A percentile compares a stretch with the other conserved stretches of the same genome.
phyloP scores from a whole-genome alignment of 2,329 filamentous ascomycete species.

The Neonectria punicea region DNA sequence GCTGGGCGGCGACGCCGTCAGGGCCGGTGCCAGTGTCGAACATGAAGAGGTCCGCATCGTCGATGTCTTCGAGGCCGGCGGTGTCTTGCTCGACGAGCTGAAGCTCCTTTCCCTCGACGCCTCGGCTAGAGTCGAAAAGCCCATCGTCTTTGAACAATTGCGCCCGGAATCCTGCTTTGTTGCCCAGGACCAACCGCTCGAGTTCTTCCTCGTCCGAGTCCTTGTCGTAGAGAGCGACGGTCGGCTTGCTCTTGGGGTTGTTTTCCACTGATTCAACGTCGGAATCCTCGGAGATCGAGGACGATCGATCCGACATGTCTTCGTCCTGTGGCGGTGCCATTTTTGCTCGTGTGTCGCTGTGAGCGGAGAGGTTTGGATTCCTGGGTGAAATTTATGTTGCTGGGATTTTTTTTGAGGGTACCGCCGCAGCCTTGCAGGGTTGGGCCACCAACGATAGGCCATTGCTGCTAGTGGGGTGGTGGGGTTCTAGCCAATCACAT shows the following conservation, averaged over 20 bases:
- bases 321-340: constrained; percentile 49
- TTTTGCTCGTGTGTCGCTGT: constrained; percentile 26
- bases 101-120: constrained; percentile 47
- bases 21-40: constrained; percentile 72
- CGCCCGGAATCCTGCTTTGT: constrained; percentile 82
- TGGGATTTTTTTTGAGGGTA: constrained; percentile 47
- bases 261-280: constrained; percentile 45
- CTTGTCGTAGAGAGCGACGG: constrained; percentile 64
- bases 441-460: constrained; percentile 32
- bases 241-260: constrained; percentile 44
- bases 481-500: constrained; percentile 34
- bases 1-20: constrained; percentile 47
- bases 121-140: constrained; percentile 45
- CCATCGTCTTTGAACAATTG: constrained; percentile 71
- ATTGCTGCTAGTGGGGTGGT: constrained; percentile 6
- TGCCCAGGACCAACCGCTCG: constrained; percentile 88
- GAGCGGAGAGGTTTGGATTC: constrained; percentile 25
- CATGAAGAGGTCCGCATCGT: constrained; percentile 87
- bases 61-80: constrained; percentile 68
- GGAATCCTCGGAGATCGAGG: constrained; percentile 39
- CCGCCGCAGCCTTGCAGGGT: constrained; percentile 44
- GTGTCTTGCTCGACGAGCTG: constrained; percentile 55
- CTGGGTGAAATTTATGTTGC: constrained; percentile 34
- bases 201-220: constrained; percentile 87
- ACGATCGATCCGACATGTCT: constrained; percentile 41